Evolutionary conservation across 495 filamentous ascomycete genomes (phyloP).

Genomic region (Hypoxylon fragiforme): DNA sequence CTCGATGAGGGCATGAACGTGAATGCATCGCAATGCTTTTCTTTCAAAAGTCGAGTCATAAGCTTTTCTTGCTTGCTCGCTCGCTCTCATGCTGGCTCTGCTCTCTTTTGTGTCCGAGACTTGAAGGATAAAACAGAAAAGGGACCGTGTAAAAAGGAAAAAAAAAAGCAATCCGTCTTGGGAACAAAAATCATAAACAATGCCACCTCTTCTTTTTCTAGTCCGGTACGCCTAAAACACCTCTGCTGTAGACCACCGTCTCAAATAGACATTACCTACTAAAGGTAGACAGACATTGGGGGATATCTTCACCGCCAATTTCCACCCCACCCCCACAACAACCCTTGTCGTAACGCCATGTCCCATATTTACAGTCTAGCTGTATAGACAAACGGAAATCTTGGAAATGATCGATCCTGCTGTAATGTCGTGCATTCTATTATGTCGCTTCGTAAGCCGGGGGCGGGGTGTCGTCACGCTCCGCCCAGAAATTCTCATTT

Average conservation of each 20-base stretch:
- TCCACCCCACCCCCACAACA: background rate
- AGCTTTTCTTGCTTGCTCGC: no score
- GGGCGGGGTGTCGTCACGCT: constrained; percentile 59
- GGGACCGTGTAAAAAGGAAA: no score
- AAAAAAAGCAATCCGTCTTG: background rate
- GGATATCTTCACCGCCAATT: constrained; percentile 27
- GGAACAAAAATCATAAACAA: background rate
- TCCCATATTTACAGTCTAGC: constrained; percentile 33
- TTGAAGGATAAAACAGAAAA: background rate
- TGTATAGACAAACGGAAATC: constrained; percentile 35
- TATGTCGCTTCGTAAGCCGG: constrained; percentile 61
- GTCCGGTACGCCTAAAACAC: constrained; percentile 34
- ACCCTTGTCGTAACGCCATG: constrained; percentile 33
- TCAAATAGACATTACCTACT: constrained; percentile 38
- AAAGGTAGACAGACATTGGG: constrained; percentile 23
- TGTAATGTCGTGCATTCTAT: constrained; percentile 22
- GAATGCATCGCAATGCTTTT: background rate
- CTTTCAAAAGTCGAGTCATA: background rate
- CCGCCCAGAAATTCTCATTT: constrained; percentile 50
- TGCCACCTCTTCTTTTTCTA: constrained; percentile 22
- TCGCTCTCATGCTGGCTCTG: no score
- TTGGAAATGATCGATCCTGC: constrained; percentile 2
- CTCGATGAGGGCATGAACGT: background rate
- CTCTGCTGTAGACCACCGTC: constrained; percentile 30
- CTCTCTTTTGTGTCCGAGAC: no score